phyloP scores from a whole-genome alignment of 768 basidiomycete species.

The Lentinus tigrinus region DNA sequence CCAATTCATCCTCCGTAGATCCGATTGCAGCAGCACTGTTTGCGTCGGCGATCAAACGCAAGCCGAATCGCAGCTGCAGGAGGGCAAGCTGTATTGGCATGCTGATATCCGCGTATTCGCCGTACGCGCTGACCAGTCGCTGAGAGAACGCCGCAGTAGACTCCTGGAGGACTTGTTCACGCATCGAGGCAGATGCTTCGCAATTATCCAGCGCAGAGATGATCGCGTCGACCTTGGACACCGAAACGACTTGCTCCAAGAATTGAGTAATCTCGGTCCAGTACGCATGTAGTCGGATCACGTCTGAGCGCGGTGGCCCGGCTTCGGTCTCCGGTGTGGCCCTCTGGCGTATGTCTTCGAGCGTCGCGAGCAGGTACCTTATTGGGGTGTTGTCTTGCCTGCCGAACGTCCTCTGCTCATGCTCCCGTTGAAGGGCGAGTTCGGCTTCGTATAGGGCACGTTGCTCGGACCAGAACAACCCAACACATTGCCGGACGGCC shows the following conservation, averaged over 20 bases:
- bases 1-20: not conserved
- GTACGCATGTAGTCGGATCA: constrained; percentile 55
- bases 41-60: constrained; percentile 49
- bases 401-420: constrained; percentile 59
- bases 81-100: constrained; percentile 66
- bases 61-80: constrained; percentile 66
- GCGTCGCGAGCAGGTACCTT: constrained; percentile 39
- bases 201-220: constrained; percentile 34
- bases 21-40: not conserved
- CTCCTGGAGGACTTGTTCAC: constrained; percentile 75
- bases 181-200: constrained; percentile 40
- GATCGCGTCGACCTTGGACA: constrained; percentile 51
- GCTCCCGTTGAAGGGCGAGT: constrained; percentile 48
- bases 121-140: constrained; percentile 66
- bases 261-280: constrained; percentile 83
- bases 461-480: constrained; percentile 44
- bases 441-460: constrained; percentile 43
- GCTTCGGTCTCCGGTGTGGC: constrained; percentile 30
- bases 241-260: constrained; percentile 51
- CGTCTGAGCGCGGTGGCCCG: constrained; percentile 24
- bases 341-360: constrained; percentile 32
- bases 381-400: constrained; percentile 51
- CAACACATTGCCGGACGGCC: constrained; percentile 51
- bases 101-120: constrained; percentile 69
- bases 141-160: constrained; percentile 77